Evolutionary conservation across 2,329 filamentous ascomycete species (phyloP).

Genomic region (Fusarium tjaetaba): DNA sequence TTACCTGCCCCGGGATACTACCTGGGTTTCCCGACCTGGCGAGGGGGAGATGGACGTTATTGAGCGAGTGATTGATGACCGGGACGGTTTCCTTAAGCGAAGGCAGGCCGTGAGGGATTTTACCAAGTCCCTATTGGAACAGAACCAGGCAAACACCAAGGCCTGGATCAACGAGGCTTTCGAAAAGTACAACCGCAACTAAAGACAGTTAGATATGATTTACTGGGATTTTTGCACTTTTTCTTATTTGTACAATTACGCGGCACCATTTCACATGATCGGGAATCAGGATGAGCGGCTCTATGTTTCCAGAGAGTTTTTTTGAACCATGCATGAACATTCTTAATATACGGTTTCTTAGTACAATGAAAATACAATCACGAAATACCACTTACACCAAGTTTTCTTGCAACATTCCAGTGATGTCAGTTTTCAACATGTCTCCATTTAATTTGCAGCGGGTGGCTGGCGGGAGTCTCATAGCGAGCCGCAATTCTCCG

Average conservation of each 20-base stretch:
- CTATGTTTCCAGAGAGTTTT: slow-evolving; percentile 23
- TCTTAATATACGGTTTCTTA: slow-evolving; percentile 33
- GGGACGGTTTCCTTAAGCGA: slow-evolving; percentile 34
- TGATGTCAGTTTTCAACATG: neutral
- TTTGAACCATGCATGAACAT: slow-evolving; percentile 27
- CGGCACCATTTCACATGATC: slow-evolving; percentile 32
- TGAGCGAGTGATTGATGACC: slow-evolving; percentile 37
- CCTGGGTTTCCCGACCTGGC: slow-evolving; percentile 37
- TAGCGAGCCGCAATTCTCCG: slow-evolving; percentile 6
- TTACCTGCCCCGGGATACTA: slow-evolving; percentile 40
- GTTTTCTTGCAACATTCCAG: slow-evolving; percentile 7
- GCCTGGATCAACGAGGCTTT: slow-evolving; percentile 35
- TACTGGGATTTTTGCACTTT: slow-evolving; percentile 19
- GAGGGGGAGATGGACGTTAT: slow-evolving; percentile 44
- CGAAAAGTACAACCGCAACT: slow-evolving; percentile 12
- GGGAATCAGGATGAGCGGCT: slow-evolving; percentile 38
- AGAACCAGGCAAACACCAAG: slow-evolving; percentile 36
- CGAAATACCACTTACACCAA: slow-evolving; percentile 8
- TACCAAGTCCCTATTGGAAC: slow-evolving; percentile 13
- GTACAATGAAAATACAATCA: slow-evolving; percentile 19
- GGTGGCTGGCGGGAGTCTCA: slow-evolving; percentile 26
- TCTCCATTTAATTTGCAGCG: neutral
- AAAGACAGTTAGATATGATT: slow-evolving; percentile 22
- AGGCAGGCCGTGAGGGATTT: slow-evolving; percentile 32
- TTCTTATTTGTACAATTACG: slow-evolving; percentile 22